Evolutionary conservation across 2,329 filamentous ascomycete genomes (phyloP).

Genomic region (Ophiognomonia clavigignenti-juglandacearum): DNA sequence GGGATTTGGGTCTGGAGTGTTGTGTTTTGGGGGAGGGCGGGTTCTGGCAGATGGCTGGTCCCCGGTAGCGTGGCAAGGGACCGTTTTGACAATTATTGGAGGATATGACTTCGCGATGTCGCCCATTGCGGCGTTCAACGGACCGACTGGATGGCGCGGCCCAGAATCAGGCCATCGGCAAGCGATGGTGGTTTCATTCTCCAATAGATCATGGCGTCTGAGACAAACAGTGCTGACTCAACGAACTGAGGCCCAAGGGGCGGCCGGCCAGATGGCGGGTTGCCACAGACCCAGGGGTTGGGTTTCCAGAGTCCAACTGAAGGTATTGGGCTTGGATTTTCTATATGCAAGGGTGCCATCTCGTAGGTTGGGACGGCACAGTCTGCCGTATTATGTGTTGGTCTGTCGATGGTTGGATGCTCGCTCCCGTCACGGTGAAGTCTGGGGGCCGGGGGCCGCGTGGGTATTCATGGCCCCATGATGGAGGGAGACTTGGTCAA

Average conservation of each 20-base stretch:
- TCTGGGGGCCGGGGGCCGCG: neutral
- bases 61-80: too few species aligned
- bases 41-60: too few species aligned
- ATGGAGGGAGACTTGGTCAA: neutral
- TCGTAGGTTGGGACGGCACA: neutral
- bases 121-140: neutral
- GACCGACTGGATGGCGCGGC: neutral
- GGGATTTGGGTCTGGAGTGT: neutral
- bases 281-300: too few species aligned
- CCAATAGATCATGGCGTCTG: neutral
- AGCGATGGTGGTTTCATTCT: neutral
- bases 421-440: neutral
- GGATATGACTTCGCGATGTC: too few species aligned
- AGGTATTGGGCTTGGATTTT: too few species aligned
- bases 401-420: neutral
- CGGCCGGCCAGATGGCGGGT: too few species aligned
- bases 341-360: too few species aligned
- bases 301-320: too few species aligned
- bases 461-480: neutral
- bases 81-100: too few species aligned
- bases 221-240: too few species aligned
- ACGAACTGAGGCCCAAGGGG: too few species aligned
- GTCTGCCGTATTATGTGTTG: neutral
- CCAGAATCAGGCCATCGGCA: neutral
- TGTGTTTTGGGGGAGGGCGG: too few species aligned